Conservation (phyloP, 768 basidiomycete species). For the Mycena maculata region DNA sequence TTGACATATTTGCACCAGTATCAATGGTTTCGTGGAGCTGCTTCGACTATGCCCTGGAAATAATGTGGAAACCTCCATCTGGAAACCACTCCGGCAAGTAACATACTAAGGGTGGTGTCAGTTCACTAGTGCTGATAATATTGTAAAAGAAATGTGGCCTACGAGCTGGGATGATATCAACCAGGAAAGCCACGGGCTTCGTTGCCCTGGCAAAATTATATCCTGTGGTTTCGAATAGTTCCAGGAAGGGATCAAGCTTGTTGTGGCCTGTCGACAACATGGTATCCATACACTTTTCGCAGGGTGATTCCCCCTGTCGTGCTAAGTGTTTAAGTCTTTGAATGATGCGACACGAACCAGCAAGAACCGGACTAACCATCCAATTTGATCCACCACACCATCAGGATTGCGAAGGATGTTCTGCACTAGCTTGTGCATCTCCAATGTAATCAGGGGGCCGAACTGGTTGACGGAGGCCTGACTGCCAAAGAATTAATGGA, state of each 20-base stretch:
- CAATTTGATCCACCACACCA: background rate
- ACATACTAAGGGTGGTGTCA: background rate
- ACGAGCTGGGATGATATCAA: constrained; percentile 19
- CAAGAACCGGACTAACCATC: background rate
- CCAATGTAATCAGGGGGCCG: background rate
- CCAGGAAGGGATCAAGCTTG: background rate
- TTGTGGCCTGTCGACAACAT: constrained; percentile 5
- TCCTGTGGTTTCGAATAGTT: constrained; percentile 13
- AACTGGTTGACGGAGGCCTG: constrained; percentile 11
- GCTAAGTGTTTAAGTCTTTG: background rate
- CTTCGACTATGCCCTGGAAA: background rate
- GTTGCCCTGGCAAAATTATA: constrained; percentile 3
- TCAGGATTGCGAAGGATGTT: background rate
- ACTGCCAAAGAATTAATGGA: constrained; percentile 28
- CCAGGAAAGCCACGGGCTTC: background rate
- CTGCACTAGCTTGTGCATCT: constrained; percentile 2
- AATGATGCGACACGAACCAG: background rate
- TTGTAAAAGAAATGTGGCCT: background rate
- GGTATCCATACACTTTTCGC: constrained; percentile 26
- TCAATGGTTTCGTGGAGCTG: background rate
- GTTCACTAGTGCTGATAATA: background rate
- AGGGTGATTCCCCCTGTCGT: constrained; percentile 22
- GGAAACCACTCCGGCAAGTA: constrained; percentile 29
- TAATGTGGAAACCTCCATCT: constrained; percentile 1
- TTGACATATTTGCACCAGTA: constrained; percentile 13